phyloP scores from a whole-genome alignment of 2,329 filamentous ascomycete species.

The Neodidymelliopsis sp. region DNA sequence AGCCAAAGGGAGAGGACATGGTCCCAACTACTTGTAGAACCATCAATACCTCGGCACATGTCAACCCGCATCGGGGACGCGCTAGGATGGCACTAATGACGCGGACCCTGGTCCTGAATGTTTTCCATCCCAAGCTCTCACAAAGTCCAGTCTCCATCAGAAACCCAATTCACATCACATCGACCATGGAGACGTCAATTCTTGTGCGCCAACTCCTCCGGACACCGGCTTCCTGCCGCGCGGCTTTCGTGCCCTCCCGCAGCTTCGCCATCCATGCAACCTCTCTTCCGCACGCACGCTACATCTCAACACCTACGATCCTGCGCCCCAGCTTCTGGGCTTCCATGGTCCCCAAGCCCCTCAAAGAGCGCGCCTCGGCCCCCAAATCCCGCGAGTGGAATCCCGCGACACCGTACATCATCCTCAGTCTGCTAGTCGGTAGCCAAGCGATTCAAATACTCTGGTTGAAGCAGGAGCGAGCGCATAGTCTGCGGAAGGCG shows the following conservation, averaged over 20 bases:
- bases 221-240: conserved; percentile 30
- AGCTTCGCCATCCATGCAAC: conserved; percentile 31
- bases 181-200: conserved; percentile 34
- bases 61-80: background rate
- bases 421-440: conserved; percentile 78
- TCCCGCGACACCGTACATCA: conserved; percentile 72
- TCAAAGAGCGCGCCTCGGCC: conserved; percentile 22
- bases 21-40: conserved; percentile 8
- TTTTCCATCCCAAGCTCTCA: conserved; percentile 1
- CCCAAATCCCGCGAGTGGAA: conserved; percentile 52
- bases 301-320: conserved; percentile 45
- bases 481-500: conserved; percentile 75
- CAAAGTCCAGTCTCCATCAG: background rate
- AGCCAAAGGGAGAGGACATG: conserved; percentile 5
- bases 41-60: conserved; percentile 21
- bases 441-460: conserved; percentile 97
- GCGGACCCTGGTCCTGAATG: conserved; percentile 7
- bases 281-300: conserved; percentile 25
- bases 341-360: conserved; percentile 46
- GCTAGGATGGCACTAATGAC: conserved; percentile 1
- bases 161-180: conserved; percentile 8
- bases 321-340: conserved; percentile 49
- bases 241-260: conserved; percentile 23
- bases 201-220: conserved; percentile 41
- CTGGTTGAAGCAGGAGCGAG: conserved; percentile 76